Conservation (phyloP, 1,139 yeast species). For the Yamadazyma sp. region DNA sequence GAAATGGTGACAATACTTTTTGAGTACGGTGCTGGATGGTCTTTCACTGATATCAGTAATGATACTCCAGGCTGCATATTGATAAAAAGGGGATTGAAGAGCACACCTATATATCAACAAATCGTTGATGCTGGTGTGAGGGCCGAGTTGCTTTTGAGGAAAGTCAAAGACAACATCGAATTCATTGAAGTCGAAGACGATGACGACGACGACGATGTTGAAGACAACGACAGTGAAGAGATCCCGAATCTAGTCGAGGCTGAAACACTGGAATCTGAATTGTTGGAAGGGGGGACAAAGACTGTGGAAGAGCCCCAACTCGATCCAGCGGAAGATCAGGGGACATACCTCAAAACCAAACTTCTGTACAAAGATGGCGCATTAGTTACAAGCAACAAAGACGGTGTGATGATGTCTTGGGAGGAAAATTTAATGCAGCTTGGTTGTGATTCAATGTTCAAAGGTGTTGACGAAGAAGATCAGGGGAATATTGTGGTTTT, state of each 20-base stretch:
- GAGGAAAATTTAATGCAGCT: constrained; percentile 78
- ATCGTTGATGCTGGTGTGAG: constrained; percentile 87
- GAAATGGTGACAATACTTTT: constrained; percentile 65
- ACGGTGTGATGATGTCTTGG: constrained; percentile 99
- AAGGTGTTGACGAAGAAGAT: constrained; percentile 23
- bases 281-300: constrained; percentile 9
- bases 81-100: constrained; percentile 48
- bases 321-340: constrained; percentile 61
- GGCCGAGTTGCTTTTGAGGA: constrained; percentile 79
- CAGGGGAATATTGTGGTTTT: constrained; percentile 48
- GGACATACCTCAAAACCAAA: constrained; percentile 63
- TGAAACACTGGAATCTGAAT: constrained; percentile 12
- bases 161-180: constrained; percentile 58
- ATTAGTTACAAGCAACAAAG: constrained; percentile 70
- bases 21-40: constrained; percentile 93
- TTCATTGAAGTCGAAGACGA: constrained; percentile 28
- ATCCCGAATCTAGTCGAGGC: constrained; percentile 12
- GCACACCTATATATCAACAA: constrained; percentile 45
- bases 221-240: constrained; percentile 6
- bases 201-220: constrained; percentile 18
- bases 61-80: constrained; percentile 79
- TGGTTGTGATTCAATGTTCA: constrained; percentile 71
- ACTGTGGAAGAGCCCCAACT: constrained; percentile 2
- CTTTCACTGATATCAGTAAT: constrained; percentile 60
- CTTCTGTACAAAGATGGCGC: constrained; percentile 72